phyloP scores from a whole-genome alignment of 176 grass and related monocot species.

The Eleusine indica region DNA sequence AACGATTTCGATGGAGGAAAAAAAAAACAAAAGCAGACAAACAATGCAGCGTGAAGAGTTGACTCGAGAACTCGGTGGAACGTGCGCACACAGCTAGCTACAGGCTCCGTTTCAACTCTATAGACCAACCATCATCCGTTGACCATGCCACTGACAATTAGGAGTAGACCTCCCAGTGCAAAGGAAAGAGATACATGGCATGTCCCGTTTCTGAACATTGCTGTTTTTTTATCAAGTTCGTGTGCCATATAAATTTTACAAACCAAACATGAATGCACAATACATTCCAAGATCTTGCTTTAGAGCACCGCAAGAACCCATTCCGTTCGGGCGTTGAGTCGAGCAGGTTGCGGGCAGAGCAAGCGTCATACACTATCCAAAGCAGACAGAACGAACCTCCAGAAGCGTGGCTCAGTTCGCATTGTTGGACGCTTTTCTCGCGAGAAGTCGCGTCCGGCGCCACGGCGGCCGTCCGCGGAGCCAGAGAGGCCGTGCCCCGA shows the following conservation, averaged over 20 bases:
- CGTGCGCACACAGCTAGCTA: neutral
- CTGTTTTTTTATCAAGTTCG: neutral
- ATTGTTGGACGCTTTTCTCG: neutral
- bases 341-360: neutral
- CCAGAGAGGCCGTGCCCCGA: neutral
- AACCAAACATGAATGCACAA: neutral
- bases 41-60: conserved; percentile 1
- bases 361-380: neutral
- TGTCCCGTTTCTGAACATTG: neutral
- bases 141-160: neutral
- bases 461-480: neutral
- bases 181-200: neutral
- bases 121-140: neutral
- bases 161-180: neutral
- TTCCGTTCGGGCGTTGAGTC: neutral
- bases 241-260: neutral
- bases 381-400: neutral
- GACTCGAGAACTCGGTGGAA: neutral
- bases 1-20: neutral
- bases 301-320: neutral
- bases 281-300: neutral
- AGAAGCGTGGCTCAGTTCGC: neutral
- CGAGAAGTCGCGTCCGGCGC: neutral
- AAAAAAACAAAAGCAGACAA: neutral
- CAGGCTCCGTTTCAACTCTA: neutral